Percentiles rank a stretch among this genome's conserved stretches.
Evolutionary conservation across 495 filamentous ascomycete species (phyloP).

Genomic region (Parmelia sp.): DNA sequence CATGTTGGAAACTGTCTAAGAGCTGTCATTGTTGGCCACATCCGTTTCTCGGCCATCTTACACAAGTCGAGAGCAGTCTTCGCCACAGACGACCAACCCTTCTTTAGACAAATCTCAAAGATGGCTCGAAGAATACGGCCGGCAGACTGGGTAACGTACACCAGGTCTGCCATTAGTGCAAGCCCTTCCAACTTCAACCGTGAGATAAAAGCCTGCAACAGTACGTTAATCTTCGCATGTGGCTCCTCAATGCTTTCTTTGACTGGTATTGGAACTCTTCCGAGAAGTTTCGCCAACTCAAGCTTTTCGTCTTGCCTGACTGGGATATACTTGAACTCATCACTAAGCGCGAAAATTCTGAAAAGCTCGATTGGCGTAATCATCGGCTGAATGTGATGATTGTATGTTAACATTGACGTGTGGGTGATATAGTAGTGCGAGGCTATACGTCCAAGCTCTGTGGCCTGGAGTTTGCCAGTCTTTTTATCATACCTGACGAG

Average conservation of each 20-base stretch:
- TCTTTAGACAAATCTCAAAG: constrained; percentile 93
- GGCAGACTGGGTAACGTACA: constrained; percentile 97
- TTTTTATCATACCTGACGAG: constrained; percentile 94
- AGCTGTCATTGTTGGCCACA: constrained; percentile 99
- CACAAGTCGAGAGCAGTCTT: constrained; percentile 91
- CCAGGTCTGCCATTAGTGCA: constrained; percentile 96
- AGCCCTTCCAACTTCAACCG: constrained; percentile 88
- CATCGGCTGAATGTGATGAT: constrained; percentile 87
- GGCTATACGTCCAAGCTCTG: constrained; percentile 89
- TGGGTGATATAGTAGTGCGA: constrained; percentile 98
- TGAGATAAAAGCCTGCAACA: constrained; percentile 95
- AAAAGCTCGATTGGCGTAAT: constrained; percentile 92
- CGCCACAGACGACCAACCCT: constrained; percentile 91
- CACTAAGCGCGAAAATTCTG: constrained; percentile 93
- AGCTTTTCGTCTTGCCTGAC: constrained; percentile 97
- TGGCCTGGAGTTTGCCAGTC: constrained; percentile 79
- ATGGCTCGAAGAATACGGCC: constrained; percentile 92
- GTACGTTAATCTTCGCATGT: constrained; percentile 97
- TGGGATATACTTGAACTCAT: constrained; percentile 98
- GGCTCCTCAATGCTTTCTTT: constrained; percentile 97
- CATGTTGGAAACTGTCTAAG: constrained; percentile 83
- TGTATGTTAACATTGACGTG: constrained; percentile 93
- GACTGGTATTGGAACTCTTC: constrained; percentile 86
- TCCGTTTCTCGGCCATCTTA: constrained; percentile 98
- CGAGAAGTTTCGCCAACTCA: constrained; percentile 85